phyloP scores from a whole-genome alignment of 2,329 filamentous ascomycete species.

The Penicillium sp. region DNA sequence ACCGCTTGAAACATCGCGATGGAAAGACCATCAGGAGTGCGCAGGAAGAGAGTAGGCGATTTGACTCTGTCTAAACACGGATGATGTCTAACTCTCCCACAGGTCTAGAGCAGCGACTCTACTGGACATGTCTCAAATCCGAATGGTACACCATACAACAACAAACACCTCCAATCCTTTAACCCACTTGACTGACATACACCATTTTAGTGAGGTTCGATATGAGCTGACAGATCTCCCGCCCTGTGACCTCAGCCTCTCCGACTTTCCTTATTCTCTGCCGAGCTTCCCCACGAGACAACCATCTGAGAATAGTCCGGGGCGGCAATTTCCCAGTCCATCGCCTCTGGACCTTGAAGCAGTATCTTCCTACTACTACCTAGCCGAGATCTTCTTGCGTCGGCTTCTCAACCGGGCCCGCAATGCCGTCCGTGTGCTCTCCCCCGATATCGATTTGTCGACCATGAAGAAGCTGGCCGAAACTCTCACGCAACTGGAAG shows the following conservation, averaged over 20 bases:
- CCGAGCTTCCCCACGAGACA: conserved; percentile 28
- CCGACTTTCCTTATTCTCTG: conserved; percentile 32
- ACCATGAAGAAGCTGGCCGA: conserved; percentile 22
- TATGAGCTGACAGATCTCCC: conserved; percentile 32
- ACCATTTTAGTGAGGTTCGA: conserved; percentile 26
- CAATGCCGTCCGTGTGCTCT: conserved; percentile 28
- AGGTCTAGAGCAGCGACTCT: conserved; percentile 32
- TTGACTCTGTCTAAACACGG: not conserved
- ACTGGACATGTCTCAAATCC: conserved; percentile 34
- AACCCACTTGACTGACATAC: not conserved
- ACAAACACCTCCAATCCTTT: not conserved
- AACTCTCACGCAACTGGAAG: conserved; percentile 27
- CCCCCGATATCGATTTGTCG: conserved; percentile 21
- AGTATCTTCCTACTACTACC: conserved; percentile 31
- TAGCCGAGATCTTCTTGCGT: conserved; percentile 33
- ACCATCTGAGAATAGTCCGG: conserved; percentile 18
- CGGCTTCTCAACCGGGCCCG: conserved; percentile 40
- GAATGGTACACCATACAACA: conserved; percentile 24
- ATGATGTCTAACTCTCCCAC: conserved; percentile 8
- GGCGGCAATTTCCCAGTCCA: conserved; percentile 15
- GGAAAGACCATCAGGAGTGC: conserved; percentile 25
- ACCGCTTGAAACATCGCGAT: conserved; percentile 30
- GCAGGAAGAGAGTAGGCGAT: conserved; percentile 31
- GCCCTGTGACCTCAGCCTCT: conserved; percentile 30
- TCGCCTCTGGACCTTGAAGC: conserved; percentile 25